Evolutionary conservation across 1,139 yeast species (phyloP).

Genomic region (Martiniozyma asiatica): DNA sequence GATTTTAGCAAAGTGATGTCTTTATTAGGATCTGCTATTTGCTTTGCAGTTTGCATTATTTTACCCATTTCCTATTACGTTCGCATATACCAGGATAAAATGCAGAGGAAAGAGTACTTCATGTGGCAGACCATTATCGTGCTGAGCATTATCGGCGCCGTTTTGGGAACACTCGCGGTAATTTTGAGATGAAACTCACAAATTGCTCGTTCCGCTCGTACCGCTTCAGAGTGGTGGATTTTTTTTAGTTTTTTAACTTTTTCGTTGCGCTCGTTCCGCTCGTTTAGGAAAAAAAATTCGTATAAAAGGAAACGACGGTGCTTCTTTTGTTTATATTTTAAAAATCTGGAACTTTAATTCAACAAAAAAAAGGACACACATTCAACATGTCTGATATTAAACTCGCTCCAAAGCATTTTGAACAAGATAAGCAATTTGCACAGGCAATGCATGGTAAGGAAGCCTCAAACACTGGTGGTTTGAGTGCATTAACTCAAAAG

Average conservation of each 20-base stretch:
- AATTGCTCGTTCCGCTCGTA: no score
- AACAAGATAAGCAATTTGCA: slow-evolving; percentile 55
- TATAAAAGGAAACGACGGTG: no score
- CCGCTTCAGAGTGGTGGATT: no score
- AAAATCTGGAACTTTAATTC: no score
- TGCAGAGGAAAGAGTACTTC: slow-evolving; percentile 28
- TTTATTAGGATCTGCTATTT: slow-evolving; percentile 69
- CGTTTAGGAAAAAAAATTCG: no score
- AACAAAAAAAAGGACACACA: no score
- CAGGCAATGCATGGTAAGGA: slow-evolving; percentile 76
- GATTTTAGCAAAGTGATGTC: slow-evolving; percentile 79
- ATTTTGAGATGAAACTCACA: slow-evolving; percentile 11
- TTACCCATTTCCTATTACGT: slow-evolving; percentile 67
- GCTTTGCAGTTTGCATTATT: slow-evolving; percentile 70
- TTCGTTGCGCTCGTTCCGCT: slow-evolving; percentile 5
- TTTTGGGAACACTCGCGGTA: slow-evolving; percentile 35
- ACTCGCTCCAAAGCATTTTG: slow-evolving; percentile 31
- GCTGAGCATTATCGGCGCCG: slow-evolving; percentile 34
- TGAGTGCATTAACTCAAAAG: slow-evolving; percentile 67
- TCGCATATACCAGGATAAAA: slow-evolving; percentile 37
- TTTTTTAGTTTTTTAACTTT: no score
- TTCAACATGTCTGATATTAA: no score
- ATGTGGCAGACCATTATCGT: slow-evolving; percentile 35
- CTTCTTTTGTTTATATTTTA: no score
- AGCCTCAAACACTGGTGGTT: slow-evolving; percentile 54